These are phyloP conservation scores for Ophiostoma angusticollis DNA, from an alignment of 2,329 filamentous ascomycete species.

Conservation along the genomic window DNA sequence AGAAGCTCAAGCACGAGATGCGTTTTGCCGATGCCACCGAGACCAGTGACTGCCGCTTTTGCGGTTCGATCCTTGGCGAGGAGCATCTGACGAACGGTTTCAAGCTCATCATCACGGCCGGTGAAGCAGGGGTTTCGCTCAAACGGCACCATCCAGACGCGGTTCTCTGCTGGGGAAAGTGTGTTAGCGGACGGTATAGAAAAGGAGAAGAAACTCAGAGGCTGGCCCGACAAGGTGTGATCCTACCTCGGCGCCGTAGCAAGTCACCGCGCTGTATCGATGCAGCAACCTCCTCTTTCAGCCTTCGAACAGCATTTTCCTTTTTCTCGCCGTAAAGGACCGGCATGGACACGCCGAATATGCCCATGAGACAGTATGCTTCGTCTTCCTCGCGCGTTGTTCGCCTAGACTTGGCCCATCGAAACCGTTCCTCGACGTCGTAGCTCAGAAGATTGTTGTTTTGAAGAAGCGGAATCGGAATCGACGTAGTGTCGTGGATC, in stretches of 20 bases:
- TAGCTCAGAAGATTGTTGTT: conserved; percentile 8
- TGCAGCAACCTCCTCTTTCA: conserved; percentile 8
- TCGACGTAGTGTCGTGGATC: conserved; percentile 1
- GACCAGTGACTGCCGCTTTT: conserved; percentile 18
- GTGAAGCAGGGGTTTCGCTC: conserved; percentile 18
- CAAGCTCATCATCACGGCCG: conserved; percentile 14
- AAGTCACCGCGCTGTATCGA: not conserved
- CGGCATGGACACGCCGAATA: conserved; percentile 13
- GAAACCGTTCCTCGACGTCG: conserved; percentile 15
- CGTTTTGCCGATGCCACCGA: conserved; percentile 27
- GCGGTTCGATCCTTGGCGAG: conserved; percentile 16
- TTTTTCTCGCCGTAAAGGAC: conserved; percentile 13
- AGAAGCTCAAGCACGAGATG: conserved; percentile 25
- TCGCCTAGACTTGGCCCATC: conserved; percentile 6
- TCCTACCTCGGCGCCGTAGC: not conserved
- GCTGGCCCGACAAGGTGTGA: too few relatives aligned
- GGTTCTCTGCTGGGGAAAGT: not conserved
- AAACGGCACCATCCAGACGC: conserved; percentile 13
- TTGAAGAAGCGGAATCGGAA: not conserved
- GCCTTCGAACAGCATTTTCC: conserved; percentile 3
- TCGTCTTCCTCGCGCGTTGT: conserved; percentile 12
- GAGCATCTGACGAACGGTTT: conserved; percentile 10
- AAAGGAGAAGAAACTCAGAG: too few relatives aligned
- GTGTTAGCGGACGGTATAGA: not conserved
- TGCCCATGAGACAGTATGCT: conserved; percentile 14